Evolutionary conservation across 129 eudicot genomes (phyloP).

Genomic region (Chrysanthemum makinoi): DNA sequence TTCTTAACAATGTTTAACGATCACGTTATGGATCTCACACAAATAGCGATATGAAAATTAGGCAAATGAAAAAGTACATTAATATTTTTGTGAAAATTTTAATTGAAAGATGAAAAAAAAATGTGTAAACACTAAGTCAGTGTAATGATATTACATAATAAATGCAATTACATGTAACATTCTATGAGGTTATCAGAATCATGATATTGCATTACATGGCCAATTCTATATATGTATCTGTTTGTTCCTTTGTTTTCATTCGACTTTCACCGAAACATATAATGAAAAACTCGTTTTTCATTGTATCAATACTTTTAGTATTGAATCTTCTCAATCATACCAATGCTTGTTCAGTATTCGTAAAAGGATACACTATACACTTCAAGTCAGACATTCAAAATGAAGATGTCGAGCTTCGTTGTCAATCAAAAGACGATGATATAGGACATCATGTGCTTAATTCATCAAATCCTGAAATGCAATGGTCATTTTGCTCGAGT

Average conservation of each 20-base stretch:
- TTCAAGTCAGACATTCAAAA: slow-evolving; percentile 13
- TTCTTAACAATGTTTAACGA: too few relatives aligned
- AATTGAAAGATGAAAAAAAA: too few relatives aligned
- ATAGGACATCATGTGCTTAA: slow-evolving; percentile 11
- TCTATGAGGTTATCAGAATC: not conserved
- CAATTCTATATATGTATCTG: not conserved
- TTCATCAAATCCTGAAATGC: slow-evolving; percentile 1
- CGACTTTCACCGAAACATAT: not conserved
- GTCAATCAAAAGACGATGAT: slow-evolving; percentile 10
- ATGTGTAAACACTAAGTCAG: too few relatives aligned
- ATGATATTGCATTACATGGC: not conserved
- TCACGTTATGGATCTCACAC: too few relatives aligned
- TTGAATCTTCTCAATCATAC: not conserved
- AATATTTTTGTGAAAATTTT: too few relatives aligned
- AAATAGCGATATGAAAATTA: too few relatives aligned
- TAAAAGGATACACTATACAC: slow-evolving; percentile 5
- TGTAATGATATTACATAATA: too few relatives aligned
- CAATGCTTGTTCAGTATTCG: not conserved
- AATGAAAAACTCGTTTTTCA: not conserved
- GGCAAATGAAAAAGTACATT: too few relatives aligned
- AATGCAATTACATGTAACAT: too few relatives aligned
- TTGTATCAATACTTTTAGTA: not conserved
- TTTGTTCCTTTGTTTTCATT: not conserved
- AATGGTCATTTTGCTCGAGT: slow-evolving; percentile 1
- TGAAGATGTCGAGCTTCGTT: slow-evolving; percentile 5